Conservation (phyloP, 768 basidiomycete species). For the Tulasnella sp. region DNA sequence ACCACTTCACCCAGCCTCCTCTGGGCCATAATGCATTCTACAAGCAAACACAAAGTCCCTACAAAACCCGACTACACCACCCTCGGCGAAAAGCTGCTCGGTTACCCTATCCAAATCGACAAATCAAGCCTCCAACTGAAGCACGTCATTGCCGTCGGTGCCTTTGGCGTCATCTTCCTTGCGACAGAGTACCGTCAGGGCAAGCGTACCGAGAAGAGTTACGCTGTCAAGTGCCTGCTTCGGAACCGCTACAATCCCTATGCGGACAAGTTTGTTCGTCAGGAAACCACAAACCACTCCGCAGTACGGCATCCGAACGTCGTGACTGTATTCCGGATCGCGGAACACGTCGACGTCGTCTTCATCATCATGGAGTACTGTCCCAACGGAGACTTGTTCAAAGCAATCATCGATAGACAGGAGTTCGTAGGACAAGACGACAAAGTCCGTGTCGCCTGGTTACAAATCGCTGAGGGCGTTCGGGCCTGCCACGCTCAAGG, state of each 20-base stretch:
- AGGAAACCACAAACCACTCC: constrained; percentile 2
- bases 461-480: constrained; percentile 36
- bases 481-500: constrained; percentile 32
- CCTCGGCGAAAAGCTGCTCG: background rate
- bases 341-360: constrained; percentile 28
- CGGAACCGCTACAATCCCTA: background rate
- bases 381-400: constrained; percentile 31
- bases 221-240: constrained; percentile 16
- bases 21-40: background rate
- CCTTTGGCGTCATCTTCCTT: constrained; percentile 17
- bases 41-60: background rate
- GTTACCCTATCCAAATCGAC: background rate
- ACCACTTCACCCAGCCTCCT: background rate
- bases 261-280: background rate
- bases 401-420: constrained; percentile 28
- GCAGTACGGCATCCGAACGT: constrained; percentile 25
- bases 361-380: constrained; percentile 32
- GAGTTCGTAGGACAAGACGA: constrained; percentile 31
- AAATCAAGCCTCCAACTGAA: background rate
- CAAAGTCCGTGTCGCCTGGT: constrained; percentile 33
- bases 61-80: background rate
- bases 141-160: constrained; percentile 1
- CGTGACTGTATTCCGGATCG: constrained; percentile 27
- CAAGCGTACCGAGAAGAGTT: background rate
- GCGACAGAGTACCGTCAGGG: background rate